These are phyloP conservation scores for Purpureocillium takamizusanense DNA, from an alignment of 2,329 filamentous ascomycete species.

Conservation along the genomic window DNA sequence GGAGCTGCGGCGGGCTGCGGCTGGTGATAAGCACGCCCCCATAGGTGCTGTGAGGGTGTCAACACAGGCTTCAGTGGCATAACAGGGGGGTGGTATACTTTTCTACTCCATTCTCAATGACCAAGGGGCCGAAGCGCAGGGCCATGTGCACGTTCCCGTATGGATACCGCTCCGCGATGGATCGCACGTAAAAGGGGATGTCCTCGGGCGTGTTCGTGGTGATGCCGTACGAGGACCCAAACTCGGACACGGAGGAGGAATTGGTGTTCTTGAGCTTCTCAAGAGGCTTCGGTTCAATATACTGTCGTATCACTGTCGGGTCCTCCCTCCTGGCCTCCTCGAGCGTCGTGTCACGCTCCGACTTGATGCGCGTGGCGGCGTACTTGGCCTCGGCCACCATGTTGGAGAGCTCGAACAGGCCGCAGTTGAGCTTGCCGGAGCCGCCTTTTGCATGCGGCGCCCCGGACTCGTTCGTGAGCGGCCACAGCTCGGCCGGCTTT, in stretches of 20 bases:
- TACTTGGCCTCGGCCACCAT: conserved; percentile 16
- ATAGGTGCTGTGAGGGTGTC: conserved; percentile 8
- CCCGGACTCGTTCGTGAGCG: conserved; percentile 2
- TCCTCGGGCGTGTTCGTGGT: conserved; percentile 13
- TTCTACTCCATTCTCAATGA: conserved; percentile 28
- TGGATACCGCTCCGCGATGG: conserved; percentile 21
- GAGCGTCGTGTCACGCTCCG: conserved; percentile 5
- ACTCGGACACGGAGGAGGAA: conserved; percentile 9
- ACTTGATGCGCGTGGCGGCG: conserved; percentile 4
- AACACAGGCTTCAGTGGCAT: no score
- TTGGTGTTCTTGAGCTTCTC: conserved; percentile 7
- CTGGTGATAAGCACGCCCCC: conserved; percentile 16
- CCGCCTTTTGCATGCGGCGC: conserved; percentile 3
- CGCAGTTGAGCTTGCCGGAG: conserved; percentile 6
- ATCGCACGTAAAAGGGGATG: conserved; percentile 20
- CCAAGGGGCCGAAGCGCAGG: conserved; percentile 26
- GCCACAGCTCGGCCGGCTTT: conserved; percentile 8
- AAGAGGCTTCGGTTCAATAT: not conserved
- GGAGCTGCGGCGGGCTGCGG: conserved; percentile 13
- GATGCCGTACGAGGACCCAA: conserved; percentile 9
- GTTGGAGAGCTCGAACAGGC: conserved; percentile 10
- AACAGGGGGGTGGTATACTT: no score
- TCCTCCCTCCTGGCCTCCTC: conserved; percentile 3
- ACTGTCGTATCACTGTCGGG: not conserved
- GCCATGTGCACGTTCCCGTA: conserved; percentile 31